A percentile compares a stretch with the other conserved stretches of the same genome.
Conservation (phyloP, 768 basidiomycete genomes). For the Kwoniella pini region DNA sequence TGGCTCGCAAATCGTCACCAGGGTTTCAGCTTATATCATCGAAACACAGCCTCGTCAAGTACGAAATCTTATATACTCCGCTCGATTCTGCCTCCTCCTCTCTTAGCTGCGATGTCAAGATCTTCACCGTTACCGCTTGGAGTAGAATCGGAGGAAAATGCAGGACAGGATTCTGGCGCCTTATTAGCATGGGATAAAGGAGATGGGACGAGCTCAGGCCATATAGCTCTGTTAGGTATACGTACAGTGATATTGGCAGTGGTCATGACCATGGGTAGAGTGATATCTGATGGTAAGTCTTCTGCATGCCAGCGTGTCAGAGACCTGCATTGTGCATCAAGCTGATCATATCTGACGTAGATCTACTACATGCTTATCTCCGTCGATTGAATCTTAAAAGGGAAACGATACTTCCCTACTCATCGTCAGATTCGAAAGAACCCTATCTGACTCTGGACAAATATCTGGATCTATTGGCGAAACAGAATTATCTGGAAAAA, state of each 20-base stretch:
- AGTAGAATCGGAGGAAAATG: slow-evolving; percentile 59
- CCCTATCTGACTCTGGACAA: slow-evolving; percentile 62
- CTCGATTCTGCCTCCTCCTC: slow-evolving; percentile 64
- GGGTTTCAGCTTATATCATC: no score
- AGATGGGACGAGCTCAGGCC: slow-evolving; percentile 61
- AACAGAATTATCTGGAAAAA: slow-evolving; percentile 78
- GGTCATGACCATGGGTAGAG: slow-evolving; percentile 76
- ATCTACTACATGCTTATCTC: slow-evolving; percentile 69
- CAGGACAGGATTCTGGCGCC: slow-evolving; percentile 60
- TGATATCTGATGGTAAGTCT: slow-evolving; percentile 70
- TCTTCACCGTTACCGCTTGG: slow-evolving; percentile 61
- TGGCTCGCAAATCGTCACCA: no score
- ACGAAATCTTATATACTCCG: slow-evolving; percentile 83
- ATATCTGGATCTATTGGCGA: slow-evolving; percentile 66
- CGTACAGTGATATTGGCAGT: slow-evolving; percentile 79
- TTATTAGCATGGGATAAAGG: slow-evolving; percentile 48
- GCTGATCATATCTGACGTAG: slow-evolving; percentile 56
- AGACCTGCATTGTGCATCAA: not conserved
- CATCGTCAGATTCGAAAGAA: slow-evolving; percentile 60
- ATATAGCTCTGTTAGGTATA: slow-evolving; percentile 65
- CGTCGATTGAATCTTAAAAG: slow-evolving; percentile 68
- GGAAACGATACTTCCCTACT: slow-evolving; percentile 60
- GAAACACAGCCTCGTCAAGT: slow-evolving; percentile 53
- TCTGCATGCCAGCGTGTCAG: not conserved
- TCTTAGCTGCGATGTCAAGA: slow-evolving; percentile 58